Percentiles rank a stretch among this genome's conserved stretches.
phyloP scores from a whole-genome alignment of 371 early-diverging fungal species.

The Syncephalastrum contaminatum region DNA sequence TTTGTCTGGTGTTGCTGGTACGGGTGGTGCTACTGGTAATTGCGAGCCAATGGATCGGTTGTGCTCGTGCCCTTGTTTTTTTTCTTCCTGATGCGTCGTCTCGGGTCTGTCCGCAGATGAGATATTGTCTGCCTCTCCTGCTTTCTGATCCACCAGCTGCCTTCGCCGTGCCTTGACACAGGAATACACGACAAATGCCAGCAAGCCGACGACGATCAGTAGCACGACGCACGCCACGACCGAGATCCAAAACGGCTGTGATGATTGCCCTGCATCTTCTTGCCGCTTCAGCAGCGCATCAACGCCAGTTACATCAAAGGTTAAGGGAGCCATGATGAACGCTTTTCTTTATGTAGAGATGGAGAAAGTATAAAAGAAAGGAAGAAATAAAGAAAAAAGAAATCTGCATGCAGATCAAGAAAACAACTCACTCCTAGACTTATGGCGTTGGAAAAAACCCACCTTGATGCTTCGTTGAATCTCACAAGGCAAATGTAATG shows the following conservation, averaged over 20 bases:
- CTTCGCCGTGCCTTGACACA: neutral
- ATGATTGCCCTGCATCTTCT: constrained; percentile 8
- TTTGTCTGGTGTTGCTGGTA: constrained; percentile 1
- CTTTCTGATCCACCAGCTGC: neutral
- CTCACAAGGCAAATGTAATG: no score
- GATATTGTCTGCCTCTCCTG: neutral
- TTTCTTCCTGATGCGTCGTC: neutral
- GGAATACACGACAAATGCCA: neutral
- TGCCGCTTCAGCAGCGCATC: neutral
- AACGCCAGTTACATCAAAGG: neutral
- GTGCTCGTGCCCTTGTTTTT: neutral
- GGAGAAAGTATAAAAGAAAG: neutral
- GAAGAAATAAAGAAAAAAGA: neutral
- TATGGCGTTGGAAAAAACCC: no score
- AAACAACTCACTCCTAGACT: neutral
- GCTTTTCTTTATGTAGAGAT: constrained; percentile 5
- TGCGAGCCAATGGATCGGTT: neutral
- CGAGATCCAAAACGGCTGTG: constrained; percentile 16
- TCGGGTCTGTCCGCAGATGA: neutral
- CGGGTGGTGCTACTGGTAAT: neutral
- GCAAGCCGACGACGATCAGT: neutral
- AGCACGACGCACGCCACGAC: constrained; percentile 7
- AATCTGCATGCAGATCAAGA: constrained; percentile 3
- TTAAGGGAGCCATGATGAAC: no score
- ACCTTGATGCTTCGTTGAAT: no score